These are phyloP conservation scores for Fusarium odoratissimum DNA, from an alignment of 2,329 filamentous ascomycete genomes.

Conservation along the genomic window DNA sequence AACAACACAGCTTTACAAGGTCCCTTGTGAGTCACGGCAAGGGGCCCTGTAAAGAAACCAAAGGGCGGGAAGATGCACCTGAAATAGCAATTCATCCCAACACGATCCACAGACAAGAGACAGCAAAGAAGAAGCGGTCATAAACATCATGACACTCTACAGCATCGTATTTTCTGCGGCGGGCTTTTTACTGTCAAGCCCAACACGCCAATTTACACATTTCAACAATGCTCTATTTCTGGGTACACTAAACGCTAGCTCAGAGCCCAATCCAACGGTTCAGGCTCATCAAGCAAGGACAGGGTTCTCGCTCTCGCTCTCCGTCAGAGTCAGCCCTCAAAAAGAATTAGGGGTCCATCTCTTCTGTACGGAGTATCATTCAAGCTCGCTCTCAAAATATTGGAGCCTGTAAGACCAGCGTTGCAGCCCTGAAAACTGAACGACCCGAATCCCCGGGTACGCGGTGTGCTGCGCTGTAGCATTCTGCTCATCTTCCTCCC, in stretches of 20 bases:
- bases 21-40: conserved; percentile 17
- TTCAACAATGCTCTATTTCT: conserved; percentile 17
- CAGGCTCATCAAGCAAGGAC: conserved; percentile 42
- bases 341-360: conserved; percentile 29
- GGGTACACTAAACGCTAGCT: conserved; percentile 17
- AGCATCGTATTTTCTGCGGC: neutral
- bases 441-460: conserved; percentile 39
- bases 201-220: conserved; percentile 1
- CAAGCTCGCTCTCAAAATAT: conserved; percentile 5
- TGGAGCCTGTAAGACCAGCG: conserved; percentile 27
- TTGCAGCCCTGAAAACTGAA: conserved; percentile 21
- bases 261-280: conserved; percentile 41
- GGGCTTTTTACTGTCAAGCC: neutral
- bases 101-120: conserved; percentile 12
- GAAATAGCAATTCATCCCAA: conserved; percentile 13
- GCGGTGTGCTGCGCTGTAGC: conserved; percentile 20
- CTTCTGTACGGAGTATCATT: neutral
- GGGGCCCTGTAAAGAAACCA: conserved; percentile 3
- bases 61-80: conserved; percentile 1
- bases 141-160: neutral
- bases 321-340: conserved; percentile 16
- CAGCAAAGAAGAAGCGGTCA: conserved; percentile 14
- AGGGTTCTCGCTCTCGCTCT: conserved; percentile 19
- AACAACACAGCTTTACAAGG: neutral
- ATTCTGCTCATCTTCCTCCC: conserved; percentile 6